Evolutionary conservation across 257 asterid genomes (phyloP).

Genomic region (Capsicum baccatum): DNA sequence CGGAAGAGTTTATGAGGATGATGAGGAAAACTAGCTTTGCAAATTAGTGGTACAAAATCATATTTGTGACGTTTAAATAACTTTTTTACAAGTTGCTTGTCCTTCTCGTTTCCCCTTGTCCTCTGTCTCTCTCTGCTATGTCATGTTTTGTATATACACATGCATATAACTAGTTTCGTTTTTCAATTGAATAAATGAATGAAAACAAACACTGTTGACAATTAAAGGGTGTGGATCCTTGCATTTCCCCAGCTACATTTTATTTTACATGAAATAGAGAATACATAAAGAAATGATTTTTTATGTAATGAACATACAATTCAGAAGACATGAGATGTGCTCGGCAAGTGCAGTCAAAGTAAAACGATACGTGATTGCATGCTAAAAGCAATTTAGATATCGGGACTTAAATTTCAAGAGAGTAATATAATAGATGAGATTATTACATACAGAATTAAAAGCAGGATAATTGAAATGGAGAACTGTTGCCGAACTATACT

Average conservation of each 20-base stretch:
- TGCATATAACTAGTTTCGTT: not conserved
- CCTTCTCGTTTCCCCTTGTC: not conserved
- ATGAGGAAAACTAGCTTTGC: constrained; percentile 91
- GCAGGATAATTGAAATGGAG: too few species aligned
- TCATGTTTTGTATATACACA: not conserved
- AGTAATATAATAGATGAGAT: too few species aligned
- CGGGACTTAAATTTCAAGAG: too few species aligned
- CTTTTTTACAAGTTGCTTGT: not conserved
- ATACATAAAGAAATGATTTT: not conserved
- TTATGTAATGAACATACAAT: not conserved
- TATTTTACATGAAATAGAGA: not conserved
- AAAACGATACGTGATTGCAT: too few species aligned
- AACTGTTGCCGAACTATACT: too few species aligned
- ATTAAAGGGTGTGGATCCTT: not conserved
- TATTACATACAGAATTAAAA: too few species aligned
- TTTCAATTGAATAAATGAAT: not conserved
- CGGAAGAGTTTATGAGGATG: constrained; percentile 85
- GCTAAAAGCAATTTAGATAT: too few species aligned
- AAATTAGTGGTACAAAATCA: constrained; percentile 36
- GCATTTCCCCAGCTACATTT: not conserved
- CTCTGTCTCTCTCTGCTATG: not conserved
- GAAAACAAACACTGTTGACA: not conserved
- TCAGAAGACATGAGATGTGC: not conserved
- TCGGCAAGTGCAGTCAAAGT: too few species aligned
- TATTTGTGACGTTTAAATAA: not conserved